Evolutionary conservation across 2,329 filamentous ascomycete species (phyloP), one percentile per base, ranked within the genome.

Genomic region (Colletotrichum sp.): DNA sequence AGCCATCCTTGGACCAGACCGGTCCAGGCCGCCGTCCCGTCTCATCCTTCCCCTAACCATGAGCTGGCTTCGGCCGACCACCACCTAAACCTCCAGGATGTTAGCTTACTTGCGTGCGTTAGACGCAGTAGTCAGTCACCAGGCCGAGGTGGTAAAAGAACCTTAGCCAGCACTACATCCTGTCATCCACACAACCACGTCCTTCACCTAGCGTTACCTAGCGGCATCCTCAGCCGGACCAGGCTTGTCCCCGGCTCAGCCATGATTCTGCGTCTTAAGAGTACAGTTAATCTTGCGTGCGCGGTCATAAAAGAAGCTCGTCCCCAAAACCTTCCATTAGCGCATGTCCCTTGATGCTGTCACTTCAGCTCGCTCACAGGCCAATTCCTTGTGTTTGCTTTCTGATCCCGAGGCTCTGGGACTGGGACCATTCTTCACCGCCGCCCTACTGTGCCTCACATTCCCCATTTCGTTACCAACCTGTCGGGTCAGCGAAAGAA

Each of bases 401-500:
- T n/a, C 36, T 33, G 24, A 33, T 21, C 33, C 71, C 68, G 71
- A 73, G 62, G 29, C 43, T 62, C 33, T 61, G 68, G 71, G 5
- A 33, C 55, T 38, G 68, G 57, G 33, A 43, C 27, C 27, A 36
- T 54, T 63, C 31, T 54, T 63, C 36, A 33, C 24, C 43, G 55
- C 69, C 8, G 55, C 18, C 5, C 64, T 9, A 43, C 34, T 55
- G 59, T 73, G 70, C 66, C 66, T 70, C 59, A 57, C 55, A 51
- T 64, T 24, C 31, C 27, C 59, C 38, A 34, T 47, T 47, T 29
- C 59, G 54, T 33, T 71, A 71, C 68, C 71, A 63, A 58, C 33
- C 62, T 38, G 62, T 31, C 71, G 71, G 71, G 62, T 63, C 71
- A 33, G 33, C 71, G 21, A 63, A 47, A 47, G 29, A 73, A 57